Base-by-base conservation (phyloP, 306 rosid species). In the Pachyrhizus erosus region DNA sequence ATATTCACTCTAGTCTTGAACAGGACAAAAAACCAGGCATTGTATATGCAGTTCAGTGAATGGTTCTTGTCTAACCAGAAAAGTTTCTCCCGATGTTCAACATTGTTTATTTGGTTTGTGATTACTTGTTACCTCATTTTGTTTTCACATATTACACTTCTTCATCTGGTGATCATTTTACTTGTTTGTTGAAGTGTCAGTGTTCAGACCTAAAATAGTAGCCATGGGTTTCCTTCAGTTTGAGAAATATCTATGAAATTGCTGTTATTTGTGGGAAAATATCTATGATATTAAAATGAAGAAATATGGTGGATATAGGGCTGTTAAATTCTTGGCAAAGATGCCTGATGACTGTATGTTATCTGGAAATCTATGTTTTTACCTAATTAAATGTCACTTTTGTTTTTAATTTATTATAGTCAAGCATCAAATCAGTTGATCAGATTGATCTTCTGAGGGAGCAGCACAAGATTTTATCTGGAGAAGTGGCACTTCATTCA, bases 401-500 rank as follows among this genome's bases (percentile, higher is more conserved):
- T 80, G 58, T 57, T 48, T 40, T 24, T 33, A 2, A 73, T 83
- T 74, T 26, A 75, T 74, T 26, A 75, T 88, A 96, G 99, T 89
- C 94, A 82, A 93, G 94, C 87, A 83, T 88, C 62, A 89, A 89
- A 86, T 93, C 98, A 61, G 88, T 84, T 42, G 97, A 93, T 82
- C 96, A 88, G 86, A 87, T 93, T 31, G 97, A 96, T 73, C 98
- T 93, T 80, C 81, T 93, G 84, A 92, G 98, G 88, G 99, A 93
- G 88, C 99, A 96, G 87, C 90, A 89, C 72, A 92, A 93, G 82
- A 87, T 92, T 79, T 89, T 96, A 89, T 89, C 94, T 24, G 98
- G 92, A 85, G 98, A 96, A 90, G 92, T 96, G 75, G 98, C 98
- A 68, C 96, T 96, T 73, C 97, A 91, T 86, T 89, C 93, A 75